Evolutionary conservation across 2,329 filamentous ascomycete genomes (phyloP), one percentile per base, ranked within the genome.

Genomic region (Stenocarpella maydis): DNA sequence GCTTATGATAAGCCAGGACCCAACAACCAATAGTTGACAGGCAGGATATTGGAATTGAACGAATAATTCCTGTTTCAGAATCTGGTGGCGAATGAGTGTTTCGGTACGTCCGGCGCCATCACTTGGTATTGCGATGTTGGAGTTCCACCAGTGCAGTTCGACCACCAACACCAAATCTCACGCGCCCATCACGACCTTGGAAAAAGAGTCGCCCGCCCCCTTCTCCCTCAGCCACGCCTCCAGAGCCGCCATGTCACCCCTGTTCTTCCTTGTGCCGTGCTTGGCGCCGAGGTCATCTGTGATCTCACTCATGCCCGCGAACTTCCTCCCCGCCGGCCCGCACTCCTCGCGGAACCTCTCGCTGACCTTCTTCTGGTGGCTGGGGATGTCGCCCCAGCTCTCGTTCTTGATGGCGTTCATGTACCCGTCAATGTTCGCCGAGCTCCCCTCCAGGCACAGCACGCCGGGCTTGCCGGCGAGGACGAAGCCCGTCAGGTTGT

Each of bases 351-450:
- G 76, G 68, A 82, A 83, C 12, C 85, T 77, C 78, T 90, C 88
- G 74, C 84, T 88, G 45, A 90, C 87, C 73, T 90, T 90, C 72
- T 90, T 90, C 71, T 90, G 88, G 69, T 88, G 83, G 21, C 85
- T 82, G 0, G 88, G 88, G 7, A 90, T 89, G 75, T 90, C 87
- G 0, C 86, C 84, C 88, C 88, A 90, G 65, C 85, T 88, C 72
- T 89, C 85, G 7, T 86, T 89, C 77, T 89, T 89, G 78, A 90
- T 89, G 68, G 86, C 89, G 34, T 82, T 85, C 88, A 90, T 90
- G 72, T 88, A 90, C 12, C 82, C 83, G 68, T 90, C 87, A 2
- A 90, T 82, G 31, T 79, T 75, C 9, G 73, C 60, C 0, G 85
- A 84, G 0, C 66, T 75, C 10, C 86, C 86, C 74, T 88, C 86